Conservation (phyloP, 2,329 filamentous ascomycete species). For the Clarireedia paspali region DNA sequence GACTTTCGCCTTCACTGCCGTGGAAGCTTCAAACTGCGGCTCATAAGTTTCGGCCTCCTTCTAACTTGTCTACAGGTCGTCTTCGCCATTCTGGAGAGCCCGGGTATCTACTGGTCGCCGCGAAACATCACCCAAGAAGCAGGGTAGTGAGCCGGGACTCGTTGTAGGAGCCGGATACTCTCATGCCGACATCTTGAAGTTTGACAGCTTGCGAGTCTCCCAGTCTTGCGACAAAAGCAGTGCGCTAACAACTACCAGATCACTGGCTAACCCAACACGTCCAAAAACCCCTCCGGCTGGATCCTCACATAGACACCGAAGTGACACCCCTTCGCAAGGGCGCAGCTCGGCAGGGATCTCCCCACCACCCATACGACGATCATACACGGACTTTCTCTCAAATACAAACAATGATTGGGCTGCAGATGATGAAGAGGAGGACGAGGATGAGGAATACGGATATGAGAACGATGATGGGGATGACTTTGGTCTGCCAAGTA, state of each 20-base stretch:
- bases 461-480: slow-evolving; percentile 84
- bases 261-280: slow-evolving; percentile 52
- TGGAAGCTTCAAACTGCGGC: slow-evolving; percentile 1
- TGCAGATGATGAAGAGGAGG: slow-evolving; percentile 59
- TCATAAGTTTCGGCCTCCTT: not conserved
- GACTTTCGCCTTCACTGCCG: slow-evolving; percentile 3
- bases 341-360: slow-evolving; percentile 43
- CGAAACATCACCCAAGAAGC: slow-evolving; percentile 45
- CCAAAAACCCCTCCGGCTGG: slow-evolving; percentile 70
- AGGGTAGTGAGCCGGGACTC: slow-evolving; percentile 49
- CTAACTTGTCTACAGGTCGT: slow-evolving; percentile 49
- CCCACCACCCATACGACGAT: slow-evolving; percentile 57
- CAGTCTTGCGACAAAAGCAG: not conserved
- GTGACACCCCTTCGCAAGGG: slow-evolving; percentile 48
- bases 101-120: slow-evolving; percentile 48
- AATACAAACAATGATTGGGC: slow-evolving; percentile 80
- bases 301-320: slow-evolving; percentile 43
- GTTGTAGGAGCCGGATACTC: slow-evolving; percentile 95
- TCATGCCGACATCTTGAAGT: slow-evolving; percentile 88
- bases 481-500: slow-evolving; percentile 88
- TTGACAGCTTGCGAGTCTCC: slow-evolving; percentile 63
- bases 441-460: slow-evolving; percentile 62
- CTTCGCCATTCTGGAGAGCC: slow-evolving; percentile 81
- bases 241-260: slow-evolving; percentile 31
- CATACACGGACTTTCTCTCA: slow-evolving; percentile 74